These are phyloP conservation scores for Metarhizium guizhouense DNA, from an alignment of 2,329 filamentous ascomycete genomes.

Conservation along the genomic window DNA sequence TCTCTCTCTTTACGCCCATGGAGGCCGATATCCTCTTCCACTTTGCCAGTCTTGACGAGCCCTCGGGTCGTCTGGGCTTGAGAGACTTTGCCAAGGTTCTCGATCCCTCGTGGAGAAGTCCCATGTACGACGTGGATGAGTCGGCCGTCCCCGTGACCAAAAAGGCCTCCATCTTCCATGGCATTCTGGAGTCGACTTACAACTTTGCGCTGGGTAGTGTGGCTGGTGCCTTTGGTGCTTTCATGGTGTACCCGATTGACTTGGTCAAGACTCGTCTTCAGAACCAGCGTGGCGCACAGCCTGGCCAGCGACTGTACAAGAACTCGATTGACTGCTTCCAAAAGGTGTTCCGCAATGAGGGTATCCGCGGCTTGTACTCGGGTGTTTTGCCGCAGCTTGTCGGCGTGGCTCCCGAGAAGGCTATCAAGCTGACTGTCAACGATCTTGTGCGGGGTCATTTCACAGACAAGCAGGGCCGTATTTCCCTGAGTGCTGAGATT, in stretches of 20 bases:
- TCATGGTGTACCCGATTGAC: slow-evolving; percentile 99
- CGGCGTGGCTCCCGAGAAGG: slow-evolving; percentile 97
- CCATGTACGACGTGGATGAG: slow-evolving; percentile 41
- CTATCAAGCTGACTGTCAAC: slow-evolving; percentile 98
- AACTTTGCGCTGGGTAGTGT: slow-evolving; percentile 85
- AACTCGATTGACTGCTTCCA: slow-evolving; percentile 93
- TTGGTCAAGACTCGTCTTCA: slow-evolving; percentile 98
- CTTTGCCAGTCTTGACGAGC: slow-evolving; percentile 87
- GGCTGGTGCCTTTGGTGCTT: slow-evolving; percentile 93
- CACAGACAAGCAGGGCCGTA: slow-evolving; percentile 67
- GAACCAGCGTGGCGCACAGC: slow-evolving; percentile 78
- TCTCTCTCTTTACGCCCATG: slow-evolving; percentile 96
- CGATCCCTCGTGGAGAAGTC: slow-evolving; percentile 80
- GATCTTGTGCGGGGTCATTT: slow-evolving; percentile 75
- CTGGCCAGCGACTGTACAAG: slow-evolving; percentile 86
- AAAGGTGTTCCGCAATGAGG: slow-evolving; percentile 91
- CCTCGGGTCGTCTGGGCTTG: slow-evolving; percentile 74
- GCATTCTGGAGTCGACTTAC: slow-evolving; percentile 62
- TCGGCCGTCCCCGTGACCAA: slow-evolving; percentile 22
- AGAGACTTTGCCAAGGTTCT: slow-evolving; percentile 90
- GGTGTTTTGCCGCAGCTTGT: slow-evolving; percentile 92
- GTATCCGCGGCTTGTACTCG: slow-evolving; percentile 81
- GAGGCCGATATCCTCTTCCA: slow-evolving; percentile 98
- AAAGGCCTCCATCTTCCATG: slow-evolving; percentile 40
- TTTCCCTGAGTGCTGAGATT: slow-evolving; percentile 64